Conservation (phyloP, 2,329 filamentous ascomycete species). For the Malbranchea cinnamomea region DNA sequence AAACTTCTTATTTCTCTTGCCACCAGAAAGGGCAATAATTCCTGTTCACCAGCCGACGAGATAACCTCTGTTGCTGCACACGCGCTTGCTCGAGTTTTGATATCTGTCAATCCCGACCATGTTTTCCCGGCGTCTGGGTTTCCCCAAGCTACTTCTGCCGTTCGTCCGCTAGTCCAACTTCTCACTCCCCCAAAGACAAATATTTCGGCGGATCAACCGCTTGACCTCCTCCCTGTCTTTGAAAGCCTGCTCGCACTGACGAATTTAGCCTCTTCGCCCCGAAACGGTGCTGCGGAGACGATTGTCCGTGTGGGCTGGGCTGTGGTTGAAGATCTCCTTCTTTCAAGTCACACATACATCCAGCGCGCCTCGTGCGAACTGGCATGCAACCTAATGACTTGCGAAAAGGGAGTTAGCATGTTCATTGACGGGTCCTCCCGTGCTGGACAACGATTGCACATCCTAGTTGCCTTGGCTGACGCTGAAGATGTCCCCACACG, state of each 20-base stretch:
- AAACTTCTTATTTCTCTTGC: conserved; percentile 66
- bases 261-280: conserved; percentile 60
- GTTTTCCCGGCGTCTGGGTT: conserved; percentile 69
- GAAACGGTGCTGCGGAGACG: conserved; percentile 40
- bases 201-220: conserved; percentile 38
- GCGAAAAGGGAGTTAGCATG: conserved; percentile 29
- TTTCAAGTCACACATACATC: conserved; percentile 60
- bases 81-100: conserved; percentile 69
- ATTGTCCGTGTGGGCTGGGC: conserved; percentile 64
- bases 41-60: conserved; percentile 24
- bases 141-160: conserved; percentile 58
- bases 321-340: conserved; percentile 66
- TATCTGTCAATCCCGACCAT: conserved; percentile 69
- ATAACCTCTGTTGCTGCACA: conserved; percentile 51
- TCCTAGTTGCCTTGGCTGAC: conserved; percentile 77
- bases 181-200: conserved; percentile 49
- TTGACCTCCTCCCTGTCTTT: conserved; percentile 76
- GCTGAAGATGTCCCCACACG: conserved; percentile 67
- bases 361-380: conserved; percentile 76
- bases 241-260: conserved; percentile 85
- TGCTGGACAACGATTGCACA: conserved; percentile 60
- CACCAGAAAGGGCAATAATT: conserved; percentile 23
- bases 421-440: conserved; percentile 42
- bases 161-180: conserved; percentile 65
- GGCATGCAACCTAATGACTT: conserved; percentile 63